Evolutionary conservation across 169 alveolate genomes (phyloP).

Genomic region (Plasmodium chabaudi): DNA sequence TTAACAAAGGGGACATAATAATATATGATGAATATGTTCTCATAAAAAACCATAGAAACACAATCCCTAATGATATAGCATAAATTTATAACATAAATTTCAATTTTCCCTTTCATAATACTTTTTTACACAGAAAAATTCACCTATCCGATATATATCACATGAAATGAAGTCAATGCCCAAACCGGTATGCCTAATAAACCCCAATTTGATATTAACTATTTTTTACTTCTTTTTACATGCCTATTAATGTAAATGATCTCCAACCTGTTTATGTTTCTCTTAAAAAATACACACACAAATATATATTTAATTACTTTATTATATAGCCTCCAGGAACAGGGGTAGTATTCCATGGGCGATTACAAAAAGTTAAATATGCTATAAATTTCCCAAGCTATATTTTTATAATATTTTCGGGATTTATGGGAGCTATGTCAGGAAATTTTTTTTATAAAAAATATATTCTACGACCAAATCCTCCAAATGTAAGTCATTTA

Average conservation of each 20-base stretch:
- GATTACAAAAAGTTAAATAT: conserved; percentile 78
- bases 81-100: too few relatives aligned
- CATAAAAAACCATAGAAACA: too few relatives aligned
- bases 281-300: too few relatives aligned
- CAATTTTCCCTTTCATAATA: not conserved
- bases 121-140: conserved; percentile 20
- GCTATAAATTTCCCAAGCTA: conserved; percentile 82
- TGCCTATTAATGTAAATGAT: too few relatives aligned
- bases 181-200: conserved; percentile 46
- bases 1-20: too few relatives aligned
- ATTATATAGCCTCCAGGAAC: conserved; percentile 83
- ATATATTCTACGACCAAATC: conserved; percentile 81
- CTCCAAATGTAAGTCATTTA: conserved; percentile 82
- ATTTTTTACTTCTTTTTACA: too few relatives aligned
- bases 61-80: too few relatives aligned
- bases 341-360: conserved; percentile 85
- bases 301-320: not conserved
- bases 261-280: too few relatives aligned
- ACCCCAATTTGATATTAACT: not conserved
- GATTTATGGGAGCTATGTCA: conserved; percentile 86
- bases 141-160: conserved; percentile 39
- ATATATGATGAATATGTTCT: too few relatives aligned
- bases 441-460: conserved; percentile 83
- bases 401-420: conserved; percentile 80
- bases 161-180: conserved; percentile 70